phyloP scores from a whole-genome alignment of 805 yeast genomes.

The Kodamaea fukazawae region DNA sequence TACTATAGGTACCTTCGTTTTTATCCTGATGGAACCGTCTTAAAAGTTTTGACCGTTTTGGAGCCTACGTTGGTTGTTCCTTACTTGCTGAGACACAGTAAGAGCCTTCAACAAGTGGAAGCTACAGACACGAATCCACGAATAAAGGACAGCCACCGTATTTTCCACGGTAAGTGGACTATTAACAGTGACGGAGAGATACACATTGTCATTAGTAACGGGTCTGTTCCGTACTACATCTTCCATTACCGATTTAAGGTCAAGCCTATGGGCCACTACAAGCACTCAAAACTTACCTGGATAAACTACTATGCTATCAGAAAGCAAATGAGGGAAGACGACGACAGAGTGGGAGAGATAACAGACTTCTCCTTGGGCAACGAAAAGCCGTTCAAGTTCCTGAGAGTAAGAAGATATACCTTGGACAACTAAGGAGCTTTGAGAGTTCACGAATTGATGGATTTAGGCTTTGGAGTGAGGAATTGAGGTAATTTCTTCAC shows the following conservation, averaged over 20 bases:
- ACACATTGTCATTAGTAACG: slow-evolving; percentile 49
- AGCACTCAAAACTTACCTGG: slow-evolving; percentile 76
- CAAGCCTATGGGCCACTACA: slow-evolving; percentile 47
- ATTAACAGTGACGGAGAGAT: slow-evolving; percentile 51
- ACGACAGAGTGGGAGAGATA: slow-evolving; percentile 50
- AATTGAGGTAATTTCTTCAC: not conserved
- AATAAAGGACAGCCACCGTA: slow-evolving; percentile 29
- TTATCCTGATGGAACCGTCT: slow-evolving; percentile 71
- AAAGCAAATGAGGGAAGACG: slow-evolving; percentile 33
- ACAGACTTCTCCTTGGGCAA: slow-evolving; percentile 55
- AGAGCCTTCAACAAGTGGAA: slow-evolving; percentile 18
- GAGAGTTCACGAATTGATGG: not conserved
- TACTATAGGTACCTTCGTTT: slow-evolving; percentile 85
- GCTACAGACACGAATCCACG: slow-evolving; percentile 16
- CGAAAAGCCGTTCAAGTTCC: slow-evolving; percentile 78
- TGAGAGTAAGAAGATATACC: slow-evolving; percentile 51
- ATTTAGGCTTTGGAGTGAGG: not conserved
- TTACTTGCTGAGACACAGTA: slow-evolving; percentile 35
- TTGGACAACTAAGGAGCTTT: slow-evolving; percentile 8
- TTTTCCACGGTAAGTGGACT: slow-evolving; percentile 55
- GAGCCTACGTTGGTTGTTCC: slow-evolving; percentile 73
- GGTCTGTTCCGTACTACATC: slow-evolving; percentile 57
- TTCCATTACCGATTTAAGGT: slow-evolving; percentile 66
- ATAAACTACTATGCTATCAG: slow-evolving; percentile 55
- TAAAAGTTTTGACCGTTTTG: slow-evolving; percentile 64